Base-by-base conservation (phyloP, 2,329 filamentous ascomycete genomes). In the Ceratocystis harringtonii region DNA sequence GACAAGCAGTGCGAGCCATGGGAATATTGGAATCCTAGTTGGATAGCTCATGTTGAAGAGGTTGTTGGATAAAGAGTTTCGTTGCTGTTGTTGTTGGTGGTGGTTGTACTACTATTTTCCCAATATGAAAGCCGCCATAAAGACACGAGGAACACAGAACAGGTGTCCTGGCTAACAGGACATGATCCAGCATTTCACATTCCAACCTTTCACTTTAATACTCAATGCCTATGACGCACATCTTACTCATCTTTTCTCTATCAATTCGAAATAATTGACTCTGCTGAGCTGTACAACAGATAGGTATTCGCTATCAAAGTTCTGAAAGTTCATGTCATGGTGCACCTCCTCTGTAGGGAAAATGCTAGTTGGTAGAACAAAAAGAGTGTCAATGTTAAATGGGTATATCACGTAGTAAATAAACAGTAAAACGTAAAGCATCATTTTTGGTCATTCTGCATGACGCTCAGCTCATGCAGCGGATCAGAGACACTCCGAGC, bases 11-110 rank as follows among this genome's bases (percentile, higher is more conserved):
- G 73, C 19, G 92, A 97, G 77, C 68, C 68, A 30, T 91, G 86
- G 75, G 92, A 97, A 75, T 99, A 96, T 71, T 99, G 94, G 94
- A 89, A 85, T 67, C 89, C 89, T 0, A 85, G 86, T 0, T 89
- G 88, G 68, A 89, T 92, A 79, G 74, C 79, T 1, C 78, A 79
- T 63, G 63, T 36, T 1, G 44, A 30, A 36, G 30, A 65, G 12
- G n/a, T 32, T 61, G 48, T 28, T 52, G 30, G 43, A 63, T 64
- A 19, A 50, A 17, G 45, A 22, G 44, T 45, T 30, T 32, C 2
- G 19, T 19, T 8, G 19, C 2, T 25, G 22, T 25, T 25, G 22
- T 1, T 25, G 22, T 25, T 58, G 48, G 22, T 25, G 2, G 22
- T 1, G 2, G 22, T 25, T 58, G 48, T n/a, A 44, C 32, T 30